Base-by-base conservation (phyloP, 2,329 filamentous ascomycete genomes). In the Nannizzia gypsea region DNA sequence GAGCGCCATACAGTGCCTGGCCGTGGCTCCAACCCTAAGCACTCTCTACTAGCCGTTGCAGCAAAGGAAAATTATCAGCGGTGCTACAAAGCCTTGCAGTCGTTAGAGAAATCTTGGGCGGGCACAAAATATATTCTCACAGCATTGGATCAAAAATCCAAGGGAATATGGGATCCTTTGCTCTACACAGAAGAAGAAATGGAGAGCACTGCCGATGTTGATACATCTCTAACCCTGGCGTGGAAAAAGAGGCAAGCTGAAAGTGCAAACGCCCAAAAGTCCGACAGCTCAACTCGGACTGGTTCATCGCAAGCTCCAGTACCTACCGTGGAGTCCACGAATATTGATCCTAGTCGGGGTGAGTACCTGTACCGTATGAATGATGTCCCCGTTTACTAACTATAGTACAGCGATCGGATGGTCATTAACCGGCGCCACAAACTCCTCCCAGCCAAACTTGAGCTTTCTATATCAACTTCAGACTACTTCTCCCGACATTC, bases 81-180 rank as follows among this genome's bases (percentile, higher is more conserved):
- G 6, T 95, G 90, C 69, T 92, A 93, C 70, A 89, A 90, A 68
- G 89, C 89, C 0, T 73, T 95, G 9, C 84, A 91, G 65, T 85
- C 89, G 52, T 77, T 95, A n/a, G 84, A 93, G 65, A 80, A 81
- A 0, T 93, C 93, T 68, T 95, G 90, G 90, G 87, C 87, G 38
- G 90, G 90, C 6, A 86, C 89, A 26, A 86, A 88, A 60, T 95
- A 95, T 69, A 95, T 95, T 42, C 75, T 95, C 40, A 92, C 88
- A 0, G 89, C 90, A 0, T 76, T 95, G 9, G 89, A 95, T 66
- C 90, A 95, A 66, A 93, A 93, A 70, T 85, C 89, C 13, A 90
- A 92, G 70, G 90, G 90, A 0, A 89, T 92, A 40, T 88, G 86
- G 72, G 89, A 95, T 67, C 90, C 82, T 1, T 70, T 84, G 13